Percentiles rank a stretch among this genome's conserved stretches.
Conservation (phyloP, 2,329 filamentous ascomycete genomes). For the Zarea fungicola region DNA sequence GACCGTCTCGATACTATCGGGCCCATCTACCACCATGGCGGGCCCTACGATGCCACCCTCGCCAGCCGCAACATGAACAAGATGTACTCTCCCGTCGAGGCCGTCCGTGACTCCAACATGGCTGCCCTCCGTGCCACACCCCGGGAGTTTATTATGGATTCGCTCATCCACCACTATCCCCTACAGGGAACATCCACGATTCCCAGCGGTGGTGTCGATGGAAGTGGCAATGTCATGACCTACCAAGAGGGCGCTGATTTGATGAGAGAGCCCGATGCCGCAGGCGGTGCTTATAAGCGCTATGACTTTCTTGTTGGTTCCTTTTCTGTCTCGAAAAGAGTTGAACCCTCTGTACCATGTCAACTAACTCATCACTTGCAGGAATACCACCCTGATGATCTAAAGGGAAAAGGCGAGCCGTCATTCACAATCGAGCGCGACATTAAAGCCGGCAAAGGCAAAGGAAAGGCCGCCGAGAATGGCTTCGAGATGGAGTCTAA, state of each 20-base stretch:
- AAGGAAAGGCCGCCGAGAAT: slow-evolving; percentile 23
- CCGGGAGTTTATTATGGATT: slow-evolving; percentile 68
- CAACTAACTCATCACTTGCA: slow-evolving; percentile 24
- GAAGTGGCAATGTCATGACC: slow-evolving; percentile 62
- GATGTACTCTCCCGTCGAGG: slow-evolving; percentile 66
- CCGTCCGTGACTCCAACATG: slow-evolving; percentile 65
- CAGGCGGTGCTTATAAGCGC: slow-evolving; percentile 71
- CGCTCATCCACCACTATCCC: slow-evolving; percentile 67
- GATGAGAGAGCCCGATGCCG: slow-evolving; percentile 65
- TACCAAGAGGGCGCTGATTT: slow-evolving; percentile 86
- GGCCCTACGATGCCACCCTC: slow-evolving; percentile 81
- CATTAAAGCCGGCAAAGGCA: slow-evolving; percentile 52
- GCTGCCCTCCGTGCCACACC: slow-evolving; percentile 80
- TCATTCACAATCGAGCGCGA: slow-evolving; percentile 65
- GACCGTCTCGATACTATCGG: slow-evolving; percentile 70
- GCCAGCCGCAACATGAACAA: slow-evolving; percentile 64
- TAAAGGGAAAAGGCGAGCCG: slow-evolving; percentile 79
- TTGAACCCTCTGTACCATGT: too few species aligned
- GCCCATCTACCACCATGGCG: slow-evolving; percentile 77
- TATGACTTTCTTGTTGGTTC: slow-evolving; percentile 71
- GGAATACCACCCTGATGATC: slow-evolving; percentile 68
- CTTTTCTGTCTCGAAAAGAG: too few species aligned
- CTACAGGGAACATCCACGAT: slow-evolving; percentile 73
- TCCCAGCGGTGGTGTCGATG: slow-evolving; percentile 67
- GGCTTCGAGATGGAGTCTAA: slow-evolving; percentile 45